These are phyloP conservation scores for Trichoderma sp. DNA, from an alignment of 2,329 filamentous ascomycete species.

Conservation along the genomic window DNA sequence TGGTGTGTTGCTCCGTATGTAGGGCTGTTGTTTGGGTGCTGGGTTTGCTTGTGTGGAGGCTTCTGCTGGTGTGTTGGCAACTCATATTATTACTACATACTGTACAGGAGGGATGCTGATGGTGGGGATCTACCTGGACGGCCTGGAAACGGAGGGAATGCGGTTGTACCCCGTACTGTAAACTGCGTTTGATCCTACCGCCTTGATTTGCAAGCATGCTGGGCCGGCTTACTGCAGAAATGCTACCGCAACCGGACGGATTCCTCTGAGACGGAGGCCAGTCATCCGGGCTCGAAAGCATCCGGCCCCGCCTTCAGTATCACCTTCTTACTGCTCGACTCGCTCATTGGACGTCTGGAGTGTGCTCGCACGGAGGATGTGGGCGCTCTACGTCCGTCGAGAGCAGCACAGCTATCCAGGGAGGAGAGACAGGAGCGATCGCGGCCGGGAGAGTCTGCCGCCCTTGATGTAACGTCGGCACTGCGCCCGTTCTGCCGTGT, in stretches of 20 bases:
- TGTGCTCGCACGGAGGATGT: neutral
- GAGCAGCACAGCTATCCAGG: neutral
- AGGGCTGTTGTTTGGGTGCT: neutral
- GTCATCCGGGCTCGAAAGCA: neutral
- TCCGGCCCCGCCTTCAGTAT: neutral
- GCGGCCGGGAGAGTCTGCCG: neutral
- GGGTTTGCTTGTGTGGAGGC: neutral
- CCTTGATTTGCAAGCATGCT: neutral
- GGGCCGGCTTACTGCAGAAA: neutral
- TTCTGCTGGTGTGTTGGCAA: neutral
- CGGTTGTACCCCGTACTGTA: too few species aligned
- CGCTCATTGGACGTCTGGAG: neutral
- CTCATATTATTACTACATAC: too few species aligned
- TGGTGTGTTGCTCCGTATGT: neutral
- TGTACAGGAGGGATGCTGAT: neutral
- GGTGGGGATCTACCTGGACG: neutral
- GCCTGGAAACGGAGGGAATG: neutral
- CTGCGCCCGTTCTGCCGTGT: neutral
- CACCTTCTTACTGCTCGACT: neutral
- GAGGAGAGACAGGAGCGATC: neutral
- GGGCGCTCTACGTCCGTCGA: neutral
- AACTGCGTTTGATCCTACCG: neutral
- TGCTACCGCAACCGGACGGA: neutral
- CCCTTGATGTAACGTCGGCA: conserved; percentile 5
- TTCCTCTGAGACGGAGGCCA: neutral